These are phyloP conservation scores for Sporothrix inflata DNA, from an alignment of 2,329 filamentous ascomycete species.

Conservation along the genomic window DNA sequence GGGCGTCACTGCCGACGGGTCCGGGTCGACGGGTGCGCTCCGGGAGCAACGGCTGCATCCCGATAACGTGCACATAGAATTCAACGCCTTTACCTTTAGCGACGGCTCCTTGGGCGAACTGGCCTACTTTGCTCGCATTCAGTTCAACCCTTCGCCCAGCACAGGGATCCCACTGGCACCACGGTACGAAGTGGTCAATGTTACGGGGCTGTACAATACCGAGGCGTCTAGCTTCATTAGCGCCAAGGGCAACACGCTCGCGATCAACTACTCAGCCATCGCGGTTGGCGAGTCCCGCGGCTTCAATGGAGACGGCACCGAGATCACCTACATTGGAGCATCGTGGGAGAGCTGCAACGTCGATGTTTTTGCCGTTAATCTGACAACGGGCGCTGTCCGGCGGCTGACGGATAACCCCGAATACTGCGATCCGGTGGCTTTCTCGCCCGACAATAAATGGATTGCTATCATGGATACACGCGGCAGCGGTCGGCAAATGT, in stretches of 20 bases:
- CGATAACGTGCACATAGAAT: slow-evolving; percentile 49
- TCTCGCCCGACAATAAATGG: slow-evolving; percentile 50
- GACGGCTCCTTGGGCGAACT: slow-evolving; percentile 36
- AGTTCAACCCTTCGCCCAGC: slow-evolving; percentile 43
- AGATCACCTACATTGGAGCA: slow-evolving; percentile 48
- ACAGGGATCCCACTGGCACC: slow-evolving; percentile 30
- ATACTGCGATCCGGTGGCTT: slow-evolving; percentile 48
- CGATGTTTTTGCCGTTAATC: slow-evolving; percentile 48
- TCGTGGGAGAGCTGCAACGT: slow-evolving; percentile 49
- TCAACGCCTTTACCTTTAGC: slow-evolving; percentile 42
- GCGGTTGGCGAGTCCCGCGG: slow-evolving; percentile 50
- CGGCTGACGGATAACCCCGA: slow-evolving; percentile 50
- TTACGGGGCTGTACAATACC: slow-evolving; percentile 42
- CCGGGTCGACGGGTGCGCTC: slow-evolving; percentile 40
- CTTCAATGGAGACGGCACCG: slow-evolving; percentile 47
- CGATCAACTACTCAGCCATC: slow-evolving; percentile 39
- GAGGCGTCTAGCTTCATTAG: slow-evolving; percentile 16
- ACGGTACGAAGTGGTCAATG: slow-evolving; percentile 47
- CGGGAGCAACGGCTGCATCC: slow-evolving; percentile 52
- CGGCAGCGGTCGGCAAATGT: slow-evolving; percentile 48
- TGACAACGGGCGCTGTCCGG: slow-evolving; percentile 46
- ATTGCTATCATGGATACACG: slow-evolving; percentile 50
- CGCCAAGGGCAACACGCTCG: slow-evolving; percentile 20
- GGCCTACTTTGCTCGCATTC: slow-evolving; percentile 45
- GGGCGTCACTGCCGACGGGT: slow-evolving; percentile 41